Evolutionary conservation across 2,329 filamentous ascomycete genomes (phyloP).

Genomic region (Mycosphaerella sp.): DNA sequence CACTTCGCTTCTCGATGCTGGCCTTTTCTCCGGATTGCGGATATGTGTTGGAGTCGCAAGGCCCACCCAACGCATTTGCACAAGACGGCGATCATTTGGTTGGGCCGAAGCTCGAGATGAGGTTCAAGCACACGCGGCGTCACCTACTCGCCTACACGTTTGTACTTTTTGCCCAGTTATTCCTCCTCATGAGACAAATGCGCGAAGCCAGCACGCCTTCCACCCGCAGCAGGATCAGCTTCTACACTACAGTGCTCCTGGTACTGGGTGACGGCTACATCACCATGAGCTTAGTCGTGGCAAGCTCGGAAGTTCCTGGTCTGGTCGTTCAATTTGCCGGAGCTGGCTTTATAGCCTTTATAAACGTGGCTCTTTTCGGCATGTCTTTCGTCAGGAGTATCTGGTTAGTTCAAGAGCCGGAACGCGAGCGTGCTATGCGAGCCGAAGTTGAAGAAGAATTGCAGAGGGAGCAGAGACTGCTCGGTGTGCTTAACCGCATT

Average conservation of each 20-base stretch:
- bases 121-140: slow-evolving; percentile 43
- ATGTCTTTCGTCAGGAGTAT: slow-evolving; percentile 62
- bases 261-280: slow-evolving; percentile 56
- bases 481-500: slow-evolving; percentile 22
- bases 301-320: slow-evolving; percentile 50
- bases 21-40: slow-evolving; percentile 61
- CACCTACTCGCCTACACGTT: slow-evolving; percentile 49
- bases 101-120: slow-evolving; percentile 53
- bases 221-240: slow-evolving; percentile 57
- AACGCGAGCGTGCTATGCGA: slow-evolving; percentile 39
- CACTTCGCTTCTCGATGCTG: slow-evolving; percentile 53
- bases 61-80: slow-evolving; percentile 49
- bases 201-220: slow-evolving; percentile 60
- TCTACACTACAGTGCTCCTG: slow-evolving; percentile 57
- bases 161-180: slow-evolving; percentile 48
- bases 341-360: slow-evolving; percentile 53
- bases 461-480: slow-evolving; percentile 21
- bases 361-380: slow-evolving; percentile 56
- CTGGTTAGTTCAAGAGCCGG: slow-evolving; percentile 56
- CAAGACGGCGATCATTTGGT: slow-evolving; percentile 47
- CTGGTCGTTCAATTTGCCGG: slow-evolving; percentile 51
- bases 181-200: slow-evolving; percentile 55
- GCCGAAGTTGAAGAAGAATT: slow-evolving; percentile 37
- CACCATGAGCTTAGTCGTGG: slow-evolving; percentile 47
- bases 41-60: slow-evolving; percentile 57